Conservation (phyloP, 495 filamentous ascomycete genomes). For the Cercophora scortea region DNA sequence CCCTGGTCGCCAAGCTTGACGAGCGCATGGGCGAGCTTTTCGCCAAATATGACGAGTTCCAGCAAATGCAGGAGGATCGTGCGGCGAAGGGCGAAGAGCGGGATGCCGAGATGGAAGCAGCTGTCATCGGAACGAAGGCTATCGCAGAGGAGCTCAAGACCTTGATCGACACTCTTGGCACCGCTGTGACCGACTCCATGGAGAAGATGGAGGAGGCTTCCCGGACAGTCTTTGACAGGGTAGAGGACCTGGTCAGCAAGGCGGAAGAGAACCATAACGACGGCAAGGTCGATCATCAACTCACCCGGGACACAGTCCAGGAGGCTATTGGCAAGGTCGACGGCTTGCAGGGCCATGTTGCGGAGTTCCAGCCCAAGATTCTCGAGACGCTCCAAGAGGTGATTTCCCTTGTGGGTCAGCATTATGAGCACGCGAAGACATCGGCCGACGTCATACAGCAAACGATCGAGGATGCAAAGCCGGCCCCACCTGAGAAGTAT, state of each 20-base stretch:
- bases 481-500: constrained; percentile 37
- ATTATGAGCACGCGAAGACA: constrained; percentile 64
- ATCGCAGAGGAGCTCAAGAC: constrained; percentile 79
- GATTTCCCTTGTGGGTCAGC: constrained; percentile 68
- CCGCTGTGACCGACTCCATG: constrained; percentile 71
- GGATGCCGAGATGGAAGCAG: constrained; percentile 57
- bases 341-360: constrained; percentile 63
- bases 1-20: constrained; percentile 67
- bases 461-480: constrained; percentile 45
- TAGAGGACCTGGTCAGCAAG: constrained; percentile 69
- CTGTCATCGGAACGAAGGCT: constrained; percentile 61
- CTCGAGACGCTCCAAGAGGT: constrained; percentile 75
- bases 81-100: constrained; percentile 59
- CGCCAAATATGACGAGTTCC: constrained; percentile 75
- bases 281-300: constrained; percentile 64
- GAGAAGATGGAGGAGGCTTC: constrained; percentile 80
- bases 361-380: constrained; percentile 78
- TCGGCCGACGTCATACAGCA: constrained; percentile 40
- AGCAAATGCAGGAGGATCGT: constrained; percentile 59
- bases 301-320: constrained; percentile 67
- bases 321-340: constrained; percentile 64
- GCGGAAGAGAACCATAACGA: constrained; percentile 69
- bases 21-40: constrained; percentile 71
- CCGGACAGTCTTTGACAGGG: constrained; percentile 69
- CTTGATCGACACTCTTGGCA: constrained; percentile 75